Conservation (phyloP, 2,329 filamentous ascomycete species). For the Biscogniauxia marginata region DNA sequence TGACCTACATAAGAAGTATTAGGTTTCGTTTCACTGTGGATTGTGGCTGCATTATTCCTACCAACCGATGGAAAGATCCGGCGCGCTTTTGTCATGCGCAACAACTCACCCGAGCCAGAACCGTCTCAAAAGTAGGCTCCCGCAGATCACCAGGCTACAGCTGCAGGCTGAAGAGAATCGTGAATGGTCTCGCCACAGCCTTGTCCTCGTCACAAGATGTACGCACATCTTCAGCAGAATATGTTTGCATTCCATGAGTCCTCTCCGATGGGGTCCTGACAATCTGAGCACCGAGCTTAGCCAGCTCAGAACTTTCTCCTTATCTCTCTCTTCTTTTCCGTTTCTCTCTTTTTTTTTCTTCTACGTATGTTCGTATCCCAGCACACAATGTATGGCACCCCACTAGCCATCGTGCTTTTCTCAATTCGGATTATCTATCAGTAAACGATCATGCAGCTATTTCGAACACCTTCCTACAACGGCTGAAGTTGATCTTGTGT, state of each 20-base stretch:
- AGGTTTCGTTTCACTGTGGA: background rate
- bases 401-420: background rate
- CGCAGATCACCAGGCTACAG: constrained; percentile 15
- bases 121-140: constrained; percentile 14
- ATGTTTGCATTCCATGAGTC: too few species aligned
- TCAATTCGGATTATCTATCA: background rate
- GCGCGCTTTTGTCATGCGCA: background rate
- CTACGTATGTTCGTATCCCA: too few species aligned
- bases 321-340: too few species aligned
- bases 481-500: constrained; percentile 3
- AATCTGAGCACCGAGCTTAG: too few species aligned
- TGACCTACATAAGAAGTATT: background rate
- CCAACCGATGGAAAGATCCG: background rate
- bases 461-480: background rate
- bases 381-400: too few species aligned
- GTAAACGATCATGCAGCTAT: constrained; percentile 1
- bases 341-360: too few species aligned
- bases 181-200: constrained; percentile 12
- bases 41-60: background rate
- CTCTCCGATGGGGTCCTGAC: too few species aligned
- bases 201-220: constrained; percentile 6
- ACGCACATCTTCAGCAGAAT: background rate
- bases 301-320: too few species aligned
- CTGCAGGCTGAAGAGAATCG: constrained; percentile 2
- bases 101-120: background rate